A percentile compares a stretch with the other conserved stretches of the same genome.
Evolutionary conservation across 805 yeast species (phyloP).

Genomic region (Cyberlindnera xylosilytica): DNA sequence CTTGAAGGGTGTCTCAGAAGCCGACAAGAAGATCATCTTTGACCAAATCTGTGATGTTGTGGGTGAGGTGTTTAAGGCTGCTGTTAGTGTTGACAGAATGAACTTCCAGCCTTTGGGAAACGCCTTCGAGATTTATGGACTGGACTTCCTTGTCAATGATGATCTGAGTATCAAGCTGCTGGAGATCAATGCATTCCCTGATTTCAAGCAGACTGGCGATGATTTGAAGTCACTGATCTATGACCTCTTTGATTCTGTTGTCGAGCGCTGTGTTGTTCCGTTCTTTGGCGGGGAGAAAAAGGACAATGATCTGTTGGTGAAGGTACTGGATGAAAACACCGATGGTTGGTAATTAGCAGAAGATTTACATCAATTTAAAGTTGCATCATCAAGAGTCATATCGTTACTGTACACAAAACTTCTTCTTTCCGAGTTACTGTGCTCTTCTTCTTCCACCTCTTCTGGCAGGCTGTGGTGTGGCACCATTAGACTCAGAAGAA

Average conservation of each 20-base stretch:
- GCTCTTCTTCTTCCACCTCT: conserved; percentile 23
- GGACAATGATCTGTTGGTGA: conserved; percentile 28
- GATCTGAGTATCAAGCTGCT: conserved; percentile 55
- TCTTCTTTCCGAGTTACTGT: not conserved
- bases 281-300: conserved; percentile 30
- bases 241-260: conserved; percentile 60
- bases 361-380: not conserved
- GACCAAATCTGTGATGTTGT: conserved; percentile 58
- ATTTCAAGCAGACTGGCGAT: conserved; percentile 92
- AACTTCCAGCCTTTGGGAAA: conserved; percentile 80
- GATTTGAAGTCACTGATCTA: conserved; percentile 63
- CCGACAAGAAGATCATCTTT: conserved; percentile 41
- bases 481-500: conserved; percentile 5
- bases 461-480: conserved; percentile 19
- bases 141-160: conserved; percentile 76
- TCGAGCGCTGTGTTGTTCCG: conserved; percentile 47
- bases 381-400: not conserved
- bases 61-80: conserved; percentile 76
- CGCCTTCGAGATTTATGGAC: conserved; percentile 84
- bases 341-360: conserved; percentile 31
- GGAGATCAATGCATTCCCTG: conserved; percentile 94
- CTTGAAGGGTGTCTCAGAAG: conserved; percentile 40
- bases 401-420: not conserved
- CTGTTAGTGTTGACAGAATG: conserved; percentile 72
- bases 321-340: conserved; percentile 38